Conservation (phyloP, 768 basidiomycete species). For the Gymnopilus dilepis region DNA sequence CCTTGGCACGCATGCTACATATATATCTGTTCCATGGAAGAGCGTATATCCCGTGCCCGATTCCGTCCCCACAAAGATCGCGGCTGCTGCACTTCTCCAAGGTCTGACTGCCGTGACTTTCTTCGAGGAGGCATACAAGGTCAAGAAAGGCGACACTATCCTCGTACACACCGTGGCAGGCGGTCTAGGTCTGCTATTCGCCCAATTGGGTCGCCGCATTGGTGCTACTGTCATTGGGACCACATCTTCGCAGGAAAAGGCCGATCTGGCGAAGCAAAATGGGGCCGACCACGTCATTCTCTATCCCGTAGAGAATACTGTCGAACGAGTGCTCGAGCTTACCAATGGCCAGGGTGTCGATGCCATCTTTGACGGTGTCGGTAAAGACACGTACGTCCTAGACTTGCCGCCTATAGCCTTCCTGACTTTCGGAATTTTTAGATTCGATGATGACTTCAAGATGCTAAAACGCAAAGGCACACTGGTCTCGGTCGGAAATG, state of each 20-base stretch:
- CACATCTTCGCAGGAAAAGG: slow-evolving; percentile 85
- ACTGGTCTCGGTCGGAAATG: slow-evolving; percentile 89
- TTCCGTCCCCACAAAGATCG: slow-evolving; percentile 59
- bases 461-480: slow-evolving; percentile 88
- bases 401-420: neutral
- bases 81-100: slow-evolving; percentile 73
- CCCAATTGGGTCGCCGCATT: slow-evolving; percentile 69
- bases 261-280: slow-evolving; percentile 72
- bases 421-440: slow-evolving; percentile 29
- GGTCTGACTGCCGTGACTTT: slow-evolving; percentile 81
- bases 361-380: slow-evolving; percentile 94
- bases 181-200: slow-evolving; percentile 75
- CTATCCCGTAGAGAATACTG: slow-evolving; percentile 77
- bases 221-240: slow-evolving; percentile 95
- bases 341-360: slow-evolving; percentile 84
- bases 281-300: slow-evolving; percentile 91
- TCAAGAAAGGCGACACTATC: slow-evolving; percentile 79
- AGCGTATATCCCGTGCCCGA: slow-evolving; percentile 69
- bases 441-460: slow-evolving; percentile 82
- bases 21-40: slow-evolving; percentile 69
- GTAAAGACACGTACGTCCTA: slow-evolving; percentile 83
- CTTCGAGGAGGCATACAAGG: slow-evolving; percentile 83
- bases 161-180: slow-evolving; percentile 93
- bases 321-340: slow-evolving; percentile 72
- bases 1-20: slow-evolving; percentile 68